Percentiles rank a stretch among this genome's conserved stretches.
phyloP scores from a whole-genome alignment of 2,329 filamentous ascomycete species.

The Cladophialophora exuberans region DNA sequence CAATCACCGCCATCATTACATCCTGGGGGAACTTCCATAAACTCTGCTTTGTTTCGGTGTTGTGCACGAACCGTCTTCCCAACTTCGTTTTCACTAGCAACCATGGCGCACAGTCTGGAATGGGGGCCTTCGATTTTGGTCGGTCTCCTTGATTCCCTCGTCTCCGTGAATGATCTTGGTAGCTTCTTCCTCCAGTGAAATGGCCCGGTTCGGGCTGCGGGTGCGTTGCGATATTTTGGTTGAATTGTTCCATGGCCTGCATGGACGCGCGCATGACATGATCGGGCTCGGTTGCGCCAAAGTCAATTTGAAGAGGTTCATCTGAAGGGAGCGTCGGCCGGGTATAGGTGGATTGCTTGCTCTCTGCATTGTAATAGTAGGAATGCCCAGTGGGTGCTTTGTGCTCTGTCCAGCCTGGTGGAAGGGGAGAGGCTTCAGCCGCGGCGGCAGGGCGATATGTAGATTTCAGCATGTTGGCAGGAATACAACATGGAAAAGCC shows the following conservation, averaged over 20 bases:
- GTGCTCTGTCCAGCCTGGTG: slow-evolving; percentile 89
- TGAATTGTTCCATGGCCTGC: slow-evolving; percentile 32
- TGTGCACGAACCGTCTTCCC: slow-evolving; percentile 86
- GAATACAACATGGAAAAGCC: no score
- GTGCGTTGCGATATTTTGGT: slow-evolving; percentile 40
- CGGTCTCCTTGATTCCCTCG: slow-evolving; percentile 72
- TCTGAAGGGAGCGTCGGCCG: slow-evolving; percentile 60
- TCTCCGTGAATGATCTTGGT: slow-evolving; percentile 60
- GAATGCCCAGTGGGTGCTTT: slow-evolving; percentile 79
- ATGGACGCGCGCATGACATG: slow-evolving; percentile 28
- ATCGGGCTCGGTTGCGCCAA: slow-evolving; percentile 32
- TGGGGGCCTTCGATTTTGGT: slow-evolving; percentile 75
- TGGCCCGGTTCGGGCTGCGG: slow-evolving; percentile 46
- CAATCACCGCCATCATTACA: slow-evolving; percentile 72
- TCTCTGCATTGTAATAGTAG: slow-evolving; percentile 84
- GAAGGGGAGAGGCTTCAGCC: slow-evolving; percentile 57
- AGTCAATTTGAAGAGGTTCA: slow-evolving; percentile 33
- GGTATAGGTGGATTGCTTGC: slow-evolving; percentile 84
- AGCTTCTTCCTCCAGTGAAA: slow-evolving; percentile 55
- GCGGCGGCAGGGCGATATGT: slow-evolving; percentile 68
- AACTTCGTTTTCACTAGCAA: slow-evolving; percentile 90
- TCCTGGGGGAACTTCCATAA: slow-evolving; percentile 94
- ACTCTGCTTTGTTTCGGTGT: slow-evolving; percentile 81
- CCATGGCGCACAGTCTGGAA: slow-evolving; percentile 86
- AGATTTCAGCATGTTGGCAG: slow-evolving; percentile 72